These are phyloP conservation scores for Zostera marina DNA, from an alignment of 116 monocot genomes.

Conservation along the genomic window DNA sequence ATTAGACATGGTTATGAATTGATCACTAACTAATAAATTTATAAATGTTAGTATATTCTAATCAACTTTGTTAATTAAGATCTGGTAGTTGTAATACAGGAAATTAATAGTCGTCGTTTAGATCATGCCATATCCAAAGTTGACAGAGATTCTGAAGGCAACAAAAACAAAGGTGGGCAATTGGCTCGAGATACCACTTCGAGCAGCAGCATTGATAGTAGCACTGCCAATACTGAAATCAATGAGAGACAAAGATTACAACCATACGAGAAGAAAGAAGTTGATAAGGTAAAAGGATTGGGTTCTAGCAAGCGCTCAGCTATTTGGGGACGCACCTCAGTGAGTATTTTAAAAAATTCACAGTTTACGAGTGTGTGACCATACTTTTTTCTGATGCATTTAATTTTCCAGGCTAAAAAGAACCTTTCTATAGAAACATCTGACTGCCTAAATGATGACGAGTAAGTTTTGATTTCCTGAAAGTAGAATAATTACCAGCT, in stretches of 20 bases:
- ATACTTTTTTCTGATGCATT: conserved; percentile 6
- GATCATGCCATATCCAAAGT: conserved; percentile 7
- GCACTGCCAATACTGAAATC: conserved; percentile 4
- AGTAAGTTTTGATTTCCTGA: conserved; percentile 35
- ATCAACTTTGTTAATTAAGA: not conserved
- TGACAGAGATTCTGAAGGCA: conserved; percentile 11
- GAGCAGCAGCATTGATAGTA: conserved; percentile 6
- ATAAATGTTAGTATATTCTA: no score
- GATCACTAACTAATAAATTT: no score
- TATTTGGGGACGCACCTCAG: conserved; percentile 68
- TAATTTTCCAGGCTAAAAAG: conserved; percentile 62
- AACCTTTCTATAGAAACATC: conserved; percentile 79
- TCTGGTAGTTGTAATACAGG: conserved; percentile 14
- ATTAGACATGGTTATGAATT: no score
- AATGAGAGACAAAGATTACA: conserved; percentile 7
- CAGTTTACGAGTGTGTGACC: not conserved
- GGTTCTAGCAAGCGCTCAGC: conserved; percentile 16
- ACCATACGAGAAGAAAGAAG: conserved; percentile 9
- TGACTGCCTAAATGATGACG: conserved; percentile 62
- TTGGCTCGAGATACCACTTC: not conserved
- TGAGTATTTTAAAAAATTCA: conserved; percentile 23
- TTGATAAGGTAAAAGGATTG: conserved; percentile 19
- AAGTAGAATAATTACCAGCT: not conserved
- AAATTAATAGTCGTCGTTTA: conserved; percentile 5
- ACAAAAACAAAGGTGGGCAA: not conserved